Evolutionary conservation across 352 stramenopile species (phyloP).

Genomic region (Globisporangium nodosum): DNA sequence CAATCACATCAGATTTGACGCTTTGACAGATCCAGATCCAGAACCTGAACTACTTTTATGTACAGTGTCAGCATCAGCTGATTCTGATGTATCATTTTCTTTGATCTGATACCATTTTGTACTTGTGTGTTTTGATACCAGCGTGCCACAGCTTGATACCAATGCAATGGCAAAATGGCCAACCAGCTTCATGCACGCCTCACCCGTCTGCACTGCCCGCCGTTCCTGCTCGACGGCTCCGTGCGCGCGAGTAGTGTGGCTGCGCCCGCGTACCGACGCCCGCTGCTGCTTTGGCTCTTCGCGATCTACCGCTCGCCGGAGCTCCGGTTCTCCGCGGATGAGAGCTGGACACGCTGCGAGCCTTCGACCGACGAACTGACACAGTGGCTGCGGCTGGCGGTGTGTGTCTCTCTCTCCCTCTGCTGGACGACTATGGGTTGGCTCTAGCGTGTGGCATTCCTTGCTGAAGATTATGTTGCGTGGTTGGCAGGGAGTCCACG

Average conservation of each 20-base stretch:
- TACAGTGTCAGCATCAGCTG: no score
- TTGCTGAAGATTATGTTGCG: not conserved
- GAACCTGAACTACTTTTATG: no score
- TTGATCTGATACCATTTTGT: no score
- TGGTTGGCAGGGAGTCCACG: conserved; percentile 15
- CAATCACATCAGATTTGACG: no score
- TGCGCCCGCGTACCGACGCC: conserved; percentile 19
- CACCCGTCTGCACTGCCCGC: conserved; percentile 26
- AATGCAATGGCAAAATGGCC: no score
- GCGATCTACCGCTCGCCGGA: conserved; percentile 27
- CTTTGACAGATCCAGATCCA: no score
- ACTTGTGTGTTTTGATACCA: not conserved
- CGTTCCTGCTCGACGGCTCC: conserved; percentile 20
- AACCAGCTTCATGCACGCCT: conserved; percentile 16
- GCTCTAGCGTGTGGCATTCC: no score
- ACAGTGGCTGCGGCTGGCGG: conserved; percentile 28
- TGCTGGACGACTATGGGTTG: no score
- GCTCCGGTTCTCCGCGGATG: conserved; percentile 20
- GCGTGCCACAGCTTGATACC: no score
- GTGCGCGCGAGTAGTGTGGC: conserved; percentile 5
- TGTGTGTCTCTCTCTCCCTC: not conserved
- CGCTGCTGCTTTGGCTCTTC: conserved; percentile 40
- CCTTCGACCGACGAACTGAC: conserved; percentile 22
- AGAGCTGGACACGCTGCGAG: conserved; percentile 26
- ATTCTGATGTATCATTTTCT: no score